A percentile compares a stretch with the other conserved stretches of the same genome.
Conservation (phyloP, 75 land plant species). For the Cupressus sempervirens region DNA sequence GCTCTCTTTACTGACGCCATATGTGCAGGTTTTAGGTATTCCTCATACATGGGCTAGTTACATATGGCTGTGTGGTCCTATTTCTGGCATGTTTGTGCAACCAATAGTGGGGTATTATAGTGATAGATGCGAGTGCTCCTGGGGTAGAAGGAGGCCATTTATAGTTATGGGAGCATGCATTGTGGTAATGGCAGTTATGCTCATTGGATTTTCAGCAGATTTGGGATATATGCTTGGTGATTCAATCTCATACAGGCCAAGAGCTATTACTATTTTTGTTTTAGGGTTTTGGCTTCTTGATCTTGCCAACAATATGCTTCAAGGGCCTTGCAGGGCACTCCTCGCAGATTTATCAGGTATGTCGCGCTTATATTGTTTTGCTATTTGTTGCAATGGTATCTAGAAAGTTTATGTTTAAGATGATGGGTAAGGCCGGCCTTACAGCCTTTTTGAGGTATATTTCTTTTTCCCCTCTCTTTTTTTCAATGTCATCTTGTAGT, state of each 20-base stretch:
- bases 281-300: slow-evolving; percentile 95
- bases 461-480: not conserved
- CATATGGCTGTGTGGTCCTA: slow-evolving; percentile 98
- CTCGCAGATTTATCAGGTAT: slow-evolving; percentile 94
- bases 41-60: slow-evolving; percentile 86
- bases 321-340: slow-evolving; percentile 92
- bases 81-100: slow-evolving; percentile 87
- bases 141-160: slow-evolving; percentile 85
- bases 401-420: not conserved
- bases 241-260: slow-evolving; percentile 26
- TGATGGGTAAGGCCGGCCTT: not conserved
- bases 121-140: slow-evolving; percentile 60
- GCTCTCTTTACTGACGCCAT: slow-evolving; percentile 89
- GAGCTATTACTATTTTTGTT: slow-evolving; percentile 66
- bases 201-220: slow-evolving; percentile 79
- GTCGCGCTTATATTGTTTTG: not conserved
- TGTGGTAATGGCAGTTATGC: slow-evolving; percentile 54
- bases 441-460: not conserved
- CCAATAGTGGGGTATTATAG: slow-evolving; percentile 82
- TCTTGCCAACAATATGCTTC: slow-evolving; percentile 85
- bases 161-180: slow-evolving; percentile 51
- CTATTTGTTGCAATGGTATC: not conserved
- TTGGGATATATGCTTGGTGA: slow-evolving; percentile 74
- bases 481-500: not conserved
- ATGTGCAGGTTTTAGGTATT: slow-evolving; percentile 94